These are phyloP conservation scores for Climacium dendroides DNA, from an alignment of 225 moss, liverwort and hornwort genomes.

Conservation along the genomic window DNA sequence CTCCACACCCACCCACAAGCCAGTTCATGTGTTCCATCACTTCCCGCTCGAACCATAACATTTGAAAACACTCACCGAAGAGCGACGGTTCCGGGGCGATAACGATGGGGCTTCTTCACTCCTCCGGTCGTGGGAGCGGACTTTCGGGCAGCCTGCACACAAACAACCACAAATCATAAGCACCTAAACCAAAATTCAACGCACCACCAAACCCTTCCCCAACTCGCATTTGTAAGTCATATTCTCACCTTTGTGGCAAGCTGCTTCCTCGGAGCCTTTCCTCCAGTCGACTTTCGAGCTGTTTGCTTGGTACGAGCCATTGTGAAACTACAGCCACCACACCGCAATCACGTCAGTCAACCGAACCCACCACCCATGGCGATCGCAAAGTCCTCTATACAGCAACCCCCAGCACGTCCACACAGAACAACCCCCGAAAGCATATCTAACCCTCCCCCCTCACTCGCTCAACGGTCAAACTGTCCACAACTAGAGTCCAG, in stretches of 20 bases:
- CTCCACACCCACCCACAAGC: neutral
- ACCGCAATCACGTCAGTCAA: neutral
- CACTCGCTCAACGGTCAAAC: neutral
- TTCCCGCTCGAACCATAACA: neutral
- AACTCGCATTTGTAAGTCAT: no score
- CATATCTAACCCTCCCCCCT: neutral
- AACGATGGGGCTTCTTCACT: conserved; percentile 6
- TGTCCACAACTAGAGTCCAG: neutral
- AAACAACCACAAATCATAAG: neutral
- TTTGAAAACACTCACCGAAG: neutral
- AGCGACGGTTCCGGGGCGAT: neutral
- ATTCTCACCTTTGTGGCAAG: conserved; percentile 38
- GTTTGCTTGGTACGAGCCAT: conserved; percentile 82
- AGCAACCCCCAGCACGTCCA: neutral
- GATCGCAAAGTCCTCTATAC: neutral
- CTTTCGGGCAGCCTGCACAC: conserved; percentile 28
- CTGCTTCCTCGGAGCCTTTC: conserved; percentile 64
- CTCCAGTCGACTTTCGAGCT: conserved; percentile 56
- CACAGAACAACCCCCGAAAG: neutral
- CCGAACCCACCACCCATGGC: neutral
- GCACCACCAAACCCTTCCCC: neutral
- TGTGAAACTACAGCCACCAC: neutral
- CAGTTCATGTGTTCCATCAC: neutral
- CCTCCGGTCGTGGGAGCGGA: conserved; percentile 40
- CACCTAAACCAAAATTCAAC: neutral